Percentiles rank a stretch among this genome's conserved stretches.
phyloP scores from a whole-genome alignment of 208 protist genomes.

The Trypanosoma cruzi region DNA sequence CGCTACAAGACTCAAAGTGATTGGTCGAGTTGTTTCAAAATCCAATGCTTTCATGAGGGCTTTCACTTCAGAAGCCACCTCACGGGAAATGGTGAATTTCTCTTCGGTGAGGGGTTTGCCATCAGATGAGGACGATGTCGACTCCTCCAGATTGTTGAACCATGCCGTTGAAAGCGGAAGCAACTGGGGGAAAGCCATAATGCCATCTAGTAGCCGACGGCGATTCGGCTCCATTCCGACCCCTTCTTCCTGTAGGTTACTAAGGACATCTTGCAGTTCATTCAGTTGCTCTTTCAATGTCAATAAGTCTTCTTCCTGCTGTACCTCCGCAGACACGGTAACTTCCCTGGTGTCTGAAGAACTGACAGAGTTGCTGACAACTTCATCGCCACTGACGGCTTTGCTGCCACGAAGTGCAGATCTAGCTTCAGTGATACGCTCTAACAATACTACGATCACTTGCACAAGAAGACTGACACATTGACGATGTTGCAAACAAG shows the following conservation, averaged over 20 bases:
- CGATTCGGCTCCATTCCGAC: background rate
- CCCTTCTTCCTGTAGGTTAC: background rate
- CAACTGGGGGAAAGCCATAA: conserved; percentile 9
- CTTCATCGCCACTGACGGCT: background rate
- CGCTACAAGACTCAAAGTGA: conserved; percentile 14
- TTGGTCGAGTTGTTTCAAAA: conserved; percentile 28
- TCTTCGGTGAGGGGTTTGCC: background rate
- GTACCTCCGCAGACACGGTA: too few relatives aligned
- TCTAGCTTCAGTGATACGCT: conserved; percentile 2
- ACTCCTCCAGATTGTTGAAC: background rate
- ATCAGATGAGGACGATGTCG: background rate
- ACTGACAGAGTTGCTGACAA: background rate
- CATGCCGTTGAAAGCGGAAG: conserved; percentile 4
- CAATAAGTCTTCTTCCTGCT: background rate
- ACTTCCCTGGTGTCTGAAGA: background rate
- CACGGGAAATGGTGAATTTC: background rate
- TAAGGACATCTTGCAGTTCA: conserved; percentile 15
- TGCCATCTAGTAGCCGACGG: conserved; percentile 1
- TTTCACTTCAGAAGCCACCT: conserved; percentile 11
- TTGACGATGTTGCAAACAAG: conserved; percentile 7
- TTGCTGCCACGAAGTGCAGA: background rate
- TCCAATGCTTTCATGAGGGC: conserved; percentile 24
- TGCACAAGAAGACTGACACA: conserved; percentile 14
- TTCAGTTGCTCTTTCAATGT: conserved; percentile 11
- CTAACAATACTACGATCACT: conserved; percentile 7